phyloP scores from a whole-genome alignment of 2,329 filamentous ascomycete genomes.

The Pseudogymnoascus sp. region DNA sequence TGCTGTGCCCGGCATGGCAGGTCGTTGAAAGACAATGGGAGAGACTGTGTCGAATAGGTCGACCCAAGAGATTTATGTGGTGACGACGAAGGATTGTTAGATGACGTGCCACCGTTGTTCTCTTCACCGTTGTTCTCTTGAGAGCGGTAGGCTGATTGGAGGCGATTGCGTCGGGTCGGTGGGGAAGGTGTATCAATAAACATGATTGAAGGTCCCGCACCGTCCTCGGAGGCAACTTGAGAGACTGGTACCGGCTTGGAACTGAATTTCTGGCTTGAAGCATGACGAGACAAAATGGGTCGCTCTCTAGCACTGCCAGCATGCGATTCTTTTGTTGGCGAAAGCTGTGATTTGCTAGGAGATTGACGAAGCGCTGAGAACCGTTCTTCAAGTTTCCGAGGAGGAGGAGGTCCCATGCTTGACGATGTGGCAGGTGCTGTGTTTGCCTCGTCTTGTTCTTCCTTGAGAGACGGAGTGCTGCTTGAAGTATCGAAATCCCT shows the following conservation, averaged over 20 bases:
- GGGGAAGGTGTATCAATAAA: conserved; percentile 47
- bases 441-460: neutral
- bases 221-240: conserved; percentile 55
- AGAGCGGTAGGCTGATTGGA: conserved; percentile 22
- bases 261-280: conserved; percentile 56
- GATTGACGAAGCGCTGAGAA: conserved; percentile 3
- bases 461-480: neutral
- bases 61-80: conserved; percentile 26
- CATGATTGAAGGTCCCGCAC: conserved; percentile 62
- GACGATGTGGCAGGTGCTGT: neutral
- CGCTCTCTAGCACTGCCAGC: conserved; percentile 21
- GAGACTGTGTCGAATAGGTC: conserved; percentile 48
- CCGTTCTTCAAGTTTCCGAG: neutral
- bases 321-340: neutral
- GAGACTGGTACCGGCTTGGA: conserved; percentile 66
- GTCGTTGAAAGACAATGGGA: conserved; percentile 77
- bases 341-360: neutral
- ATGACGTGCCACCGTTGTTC: conserved; percentile 21
- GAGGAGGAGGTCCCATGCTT: neutral
- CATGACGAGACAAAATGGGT: conserved; percentile 43
- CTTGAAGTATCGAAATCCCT: neutral
- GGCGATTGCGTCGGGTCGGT: conserved; percentile 14
- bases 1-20: conserved; percentile 78
- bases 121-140: conserved; percentile 10
- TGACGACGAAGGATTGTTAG: conserved; percentile 19